These are phyloP conservation scores for Mycena vitilis DNA, from an alignment of 768 basidiomycete species.

Conservation along the genomic window DNA sequence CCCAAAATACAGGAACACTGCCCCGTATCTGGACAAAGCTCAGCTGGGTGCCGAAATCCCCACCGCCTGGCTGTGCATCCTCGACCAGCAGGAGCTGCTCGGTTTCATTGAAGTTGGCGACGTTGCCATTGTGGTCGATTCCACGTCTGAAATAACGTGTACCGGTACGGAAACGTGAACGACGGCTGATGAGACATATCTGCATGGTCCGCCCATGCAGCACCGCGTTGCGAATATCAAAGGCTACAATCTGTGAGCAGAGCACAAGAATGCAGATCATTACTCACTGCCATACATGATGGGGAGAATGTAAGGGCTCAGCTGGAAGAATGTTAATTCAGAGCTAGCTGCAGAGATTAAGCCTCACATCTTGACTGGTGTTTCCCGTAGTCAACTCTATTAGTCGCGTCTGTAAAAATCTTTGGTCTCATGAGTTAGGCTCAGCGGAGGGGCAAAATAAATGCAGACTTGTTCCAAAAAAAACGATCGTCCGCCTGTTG, in stretches of 20 bases:
- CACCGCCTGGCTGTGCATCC: slow-evolving; percentile 52
- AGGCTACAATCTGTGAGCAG: slow-evolving; percentile 62
- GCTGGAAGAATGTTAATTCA: slow-evolving; percentile 56
- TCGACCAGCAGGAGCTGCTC: slow-evolving; percentile 93
- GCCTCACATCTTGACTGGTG: slow-evolving; percentile 73
- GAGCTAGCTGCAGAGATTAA: slow-evolving; percentile 8
- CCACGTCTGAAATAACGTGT: slow-evolving; percentile 98
- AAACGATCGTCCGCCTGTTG: slow-evolving; percentile 91
- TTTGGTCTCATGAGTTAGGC: slow-evolving; percentile 69
- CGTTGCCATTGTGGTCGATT: slow-evolving; percentile 88
- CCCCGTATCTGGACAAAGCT: slow-evolving; percentile 96
- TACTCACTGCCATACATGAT: slow-evolving; percentile 93
- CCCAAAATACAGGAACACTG: slow-evolving; percentile 95
- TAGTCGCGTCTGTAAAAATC: slow-evolving; percentile 53
- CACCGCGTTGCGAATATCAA: slow-evolving; percentile 82
- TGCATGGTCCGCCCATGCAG: slow-evolving; percentile 85
- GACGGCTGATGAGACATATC: slow-evolving; percentile 90
- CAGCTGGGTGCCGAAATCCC: slow-evolving; percentile 69
- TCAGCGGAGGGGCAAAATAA: slow-evolving; percentile 57
- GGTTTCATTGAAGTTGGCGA: slow-evolving; percentile 98
- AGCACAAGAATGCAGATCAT: slow-evolving; percentile 17
- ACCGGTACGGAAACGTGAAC: slow-evolving; percentile 93
- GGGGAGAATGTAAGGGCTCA: slow-evolving; percentile 90
- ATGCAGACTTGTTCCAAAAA: slow-evolving; percentile 91
- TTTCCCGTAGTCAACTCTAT: slow-evolving; percentile 56